These are phyloP conservation scores for Falciphora oryzae DNA, from an alignment of 2,329 filamentous ascomycete species.

Conservation along the genomic window DNA sequence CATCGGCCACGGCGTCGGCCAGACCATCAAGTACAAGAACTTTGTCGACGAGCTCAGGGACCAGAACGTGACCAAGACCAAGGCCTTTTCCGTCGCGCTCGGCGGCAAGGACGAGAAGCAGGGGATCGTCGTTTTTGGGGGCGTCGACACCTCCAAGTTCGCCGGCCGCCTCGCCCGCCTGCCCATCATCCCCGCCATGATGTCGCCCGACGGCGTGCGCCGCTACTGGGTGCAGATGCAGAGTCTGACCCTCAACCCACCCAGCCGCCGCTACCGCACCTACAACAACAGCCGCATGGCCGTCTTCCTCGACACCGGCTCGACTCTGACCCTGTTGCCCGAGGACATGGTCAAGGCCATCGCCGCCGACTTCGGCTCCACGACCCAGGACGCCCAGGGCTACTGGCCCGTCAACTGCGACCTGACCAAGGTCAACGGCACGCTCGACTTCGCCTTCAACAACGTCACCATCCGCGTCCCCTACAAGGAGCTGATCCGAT, in stretches of 20 bases:
- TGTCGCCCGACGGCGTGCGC: constrained; percentile 49
- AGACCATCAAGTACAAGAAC: constrained; percentile 42
- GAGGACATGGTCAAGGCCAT: constrained; percentile 44
- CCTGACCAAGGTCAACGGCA: constrained; percentile 33
- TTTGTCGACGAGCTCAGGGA: constrained; percentile 44
- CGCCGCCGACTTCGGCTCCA: constrained; percentile 42
- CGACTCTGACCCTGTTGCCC: constrained; percentile 63
- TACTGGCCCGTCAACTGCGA: constrained; percentile 43
- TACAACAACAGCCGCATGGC: constrained; percentile 37
- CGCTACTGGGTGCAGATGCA: constrained; percentile 48
- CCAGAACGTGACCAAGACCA: constrained; percentile 51
- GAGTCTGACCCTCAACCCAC: constrained; percentile 35
- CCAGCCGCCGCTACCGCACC: constrained; percentile 25
- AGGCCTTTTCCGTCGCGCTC: constrained; percentile 60
- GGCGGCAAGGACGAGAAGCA: constrained; percentile 54
- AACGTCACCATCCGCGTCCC: constrained; percentile 43
- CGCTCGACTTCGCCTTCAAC: constrained; percentile 43
- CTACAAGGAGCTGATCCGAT: constrained; percentile 42
- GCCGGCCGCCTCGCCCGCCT: constrained; percentile 51
- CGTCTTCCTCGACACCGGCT: constrained; percentile 66
- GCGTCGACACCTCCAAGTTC: constrained; percentile 61
- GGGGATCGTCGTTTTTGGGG: constrained; percentile 63
- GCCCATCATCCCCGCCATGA: constrained; percentile 50
- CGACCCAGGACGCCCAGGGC: constrained; percentile 30
- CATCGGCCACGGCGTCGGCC: constrained; percentile 58